These are phyloP conservation scores for Aspergillus ibericus DNA, from an alignment of 2,329 filamentous ascomycete species.

Conservation along the genomic window DNA sequence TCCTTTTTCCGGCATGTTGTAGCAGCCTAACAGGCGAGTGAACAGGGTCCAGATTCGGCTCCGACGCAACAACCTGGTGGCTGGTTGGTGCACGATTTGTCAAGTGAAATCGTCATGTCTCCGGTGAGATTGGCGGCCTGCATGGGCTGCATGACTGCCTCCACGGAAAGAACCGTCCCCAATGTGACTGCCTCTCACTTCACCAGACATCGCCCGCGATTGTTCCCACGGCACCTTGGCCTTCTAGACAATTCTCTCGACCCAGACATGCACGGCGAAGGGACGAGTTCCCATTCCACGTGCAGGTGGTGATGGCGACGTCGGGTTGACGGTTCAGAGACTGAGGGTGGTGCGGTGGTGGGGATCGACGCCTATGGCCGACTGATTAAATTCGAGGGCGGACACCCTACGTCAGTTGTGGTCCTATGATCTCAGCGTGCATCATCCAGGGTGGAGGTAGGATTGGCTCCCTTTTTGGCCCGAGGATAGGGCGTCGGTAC, in stretches of 20 bases:
- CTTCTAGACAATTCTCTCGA: neutral
- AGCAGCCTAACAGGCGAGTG: neutral
- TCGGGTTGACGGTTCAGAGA: conserved; percentile 1
- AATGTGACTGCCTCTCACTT: neutral
- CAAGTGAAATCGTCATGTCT: neutral
- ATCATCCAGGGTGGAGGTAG: conserved; percentile 14
- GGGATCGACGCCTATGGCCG: conserved; percentile 11
- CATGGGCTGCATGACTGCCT: neutral
- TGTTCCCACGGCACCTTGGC: neutral
- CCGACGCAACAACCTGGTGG: conserved; percentile 8
- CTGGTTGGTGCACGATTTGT: conserved; percentile 7
- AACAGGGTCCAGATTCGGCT: conserved; percentile 12
- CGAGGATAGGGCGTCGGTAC: neutral
- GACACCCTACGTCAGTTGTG: conserved; percentile 20
- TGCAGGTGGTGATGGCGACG: conserved; percentile 1
- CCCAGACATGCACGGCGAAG: neutral
- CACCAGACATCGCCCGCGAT: neutral
- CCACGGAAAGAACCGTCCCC: neutral
- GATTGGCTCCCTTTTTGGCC: conserved; percentile 6
- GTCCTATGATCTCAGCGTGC: conserved; percentile 26
- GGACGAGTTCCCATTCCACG: conserved; percentile 1
- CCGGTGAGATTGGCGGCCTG: neutral
- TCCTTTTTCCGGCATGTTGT: conserved; percentile 2
- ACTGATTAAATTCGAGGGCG: conserved; percentile 5
- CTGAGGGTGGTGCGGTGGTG: conserved; percentile 7